Evolutionary conservation across 1,284 basidiomycete genomes (phyloP), one percentile per base, ranked within the genome.

Genomic region (Moesziomyces sp.): DNA sequence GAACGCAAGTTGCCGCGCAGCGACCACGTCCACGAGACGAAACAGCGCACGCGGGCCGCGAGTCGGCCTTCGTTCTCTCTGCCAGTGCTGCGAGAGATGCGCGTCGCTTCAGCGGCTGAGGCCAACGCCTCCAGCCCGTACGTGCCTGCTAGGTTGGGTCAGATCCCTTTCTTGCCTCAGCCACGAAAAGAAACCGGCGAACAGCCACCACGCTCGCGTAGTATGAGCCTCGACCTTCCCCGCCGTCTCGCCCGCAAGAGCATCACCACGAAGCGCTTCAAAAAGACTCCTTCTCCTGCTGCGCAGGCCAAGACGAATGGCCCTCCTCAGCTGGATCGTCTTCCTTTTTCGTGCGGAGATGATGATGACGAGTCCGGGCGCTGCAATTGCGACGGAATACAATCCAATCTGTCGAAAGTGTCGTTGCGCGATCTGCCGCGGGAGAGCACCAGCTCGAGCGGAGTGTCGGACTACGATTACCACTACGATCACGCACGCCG

Each of bases 161-260:
- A 23, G 14, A 11, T 54, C 21, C 52, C 54, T 9, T 56, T 43
- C 38, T 16, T 30, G 38, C 54, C 54, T 48, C 38, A 21, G 26
- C 8, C 26, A 28, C 26, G 26, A 28, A 28, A 28, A 28, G 26
- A 28, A 8, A 18, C 48, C 3, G 30, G 7, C 3, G 23, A 40
- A 21, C 30, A 23, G 34, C 24, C 43, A 28, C 19, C n/a, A n/a
- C 38, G 54, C 3, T 46, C 49, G n/a, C 38, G 53, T 23, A 63
- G 60, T 38, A 52, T 63, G 60, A 63, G 60, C 23, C 54, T 63
- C 18, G 60, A 63, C 28, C 47, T 56, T 3, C 53, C 60, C 16
- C 28, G 48, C 18, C 35, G 26, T 28, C 26, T 52, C 19, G 60
- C 54, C 16, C 48, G 60, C 2, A 57, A 56, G 44, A 63, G 53